A percentile compares a stretch with the other conserved stretches of the same genome.
Evolutionary conservation across 2,329 filamentous ascomycete species (phyloP).

Genomic region (Pseudogymnoascus sp.): DNA sequence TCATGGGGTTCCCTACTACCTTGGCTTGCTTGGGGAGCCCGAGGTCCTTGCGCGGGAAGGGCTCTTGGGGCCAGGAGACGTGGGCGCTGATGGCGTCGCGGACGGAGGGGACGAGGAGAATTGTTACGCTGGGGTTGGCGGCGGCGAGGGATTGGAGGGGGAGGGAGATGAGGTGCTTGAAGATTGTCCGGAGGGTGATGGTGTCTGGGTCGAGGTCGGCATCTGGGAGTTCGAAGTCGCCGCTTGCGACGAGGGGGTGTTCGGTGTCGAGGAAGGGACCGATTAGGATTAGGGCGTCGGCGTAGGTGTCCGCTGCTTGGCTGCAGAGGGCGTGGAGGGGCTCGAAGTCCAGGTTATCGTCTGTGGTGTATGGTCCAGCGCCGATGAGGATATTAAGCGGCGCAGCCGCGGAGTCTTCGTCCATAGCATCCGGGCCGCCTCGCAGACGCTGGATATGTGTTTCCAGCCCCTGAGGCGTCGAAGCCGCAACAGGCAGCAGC

Average conservation of each 20-base stretch:
- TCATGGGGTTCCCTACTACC: constrained; percentile 85
- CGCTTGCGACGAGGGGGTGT: constrained; percentile 75
- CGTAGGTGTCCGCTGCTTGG: constrained; percentile 63
- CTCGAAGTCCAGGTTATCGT: constrained; percentile 86
- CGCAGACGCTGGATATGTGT: constrained; percentile 60
- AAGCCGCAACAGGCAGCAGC: constrained; percentile 65
- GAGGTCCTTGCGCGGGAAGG: constrained; percentile 54
- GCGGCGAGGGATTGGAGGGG: constrained; percentile 62
- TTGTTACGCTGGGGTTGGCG: constrained; percentile 67
- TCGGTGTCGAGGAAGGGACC: constrained; percentile 90
- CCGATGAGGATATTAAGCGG: constrained; percentile 72
- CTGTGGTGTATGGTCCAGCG: constrained; percentile 83
- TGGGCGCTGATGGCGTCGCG: constrained; percentile 76
- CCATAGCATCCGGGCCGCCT: constrained; percentile 55
- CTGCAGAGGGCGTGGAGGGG: constrained; percentile 74
- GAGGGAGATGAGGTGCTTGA: constrained; percentile 69
- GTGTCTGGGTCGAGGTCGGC: constrained; percentile 63
- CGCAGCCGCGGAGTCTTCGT: constrained; percentile 45
- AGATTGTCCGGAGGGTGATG: constrained; percentile 72
- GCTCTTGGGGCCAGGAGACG: constrained; percentile 77
- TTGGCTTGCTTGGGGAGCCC: constrained; percentile 68
- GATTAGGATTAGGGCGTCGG: constrained; percentile 69
- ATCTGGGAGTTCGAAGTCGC: constrained; percentile 68
- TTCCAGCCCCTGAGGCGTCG: constrained; percentile 55
- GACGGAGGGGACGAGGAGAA: constrained; percentile 74